Conservation (phyloP, 139 green algal genomes). For the Coelastrella sp. region DNA sequence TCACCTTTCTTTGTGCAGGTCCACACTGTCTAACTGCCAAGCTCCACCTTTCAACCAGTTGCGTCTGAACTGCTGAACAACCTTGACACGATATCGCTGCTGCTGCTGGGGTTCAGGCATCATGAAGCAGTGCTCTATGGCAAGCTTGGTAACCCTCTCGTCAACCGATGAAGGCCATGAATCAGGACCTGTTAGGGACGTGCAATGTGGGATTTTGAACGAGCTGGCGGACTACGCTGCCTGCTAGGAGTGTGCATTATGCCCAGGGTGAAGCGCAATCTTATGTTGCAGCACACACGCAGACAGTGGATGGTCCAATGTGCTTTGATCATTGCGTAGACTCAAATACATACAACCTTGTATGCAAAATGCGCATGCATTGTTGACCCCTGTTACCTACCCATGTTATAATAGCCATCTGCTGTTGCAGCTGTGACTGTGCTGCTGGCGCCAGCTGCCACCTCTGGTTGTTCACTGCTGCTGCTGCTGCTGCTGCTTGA, state of each 20-base stretch:
- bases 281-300: no score
- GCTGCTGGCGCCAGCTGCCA: slow-evolving; percentile 19
- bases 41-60: slow-evolving; percentile 10
- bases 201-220: no score
- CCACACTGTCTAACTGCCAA: slow-evolving; percentile 53
- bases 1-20: slow-evolving; percentile 65
- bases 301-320: no score
- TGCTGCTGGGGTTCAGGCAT: no score
- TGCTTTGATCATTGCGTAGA: no score
- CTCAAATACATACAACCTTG: no score
- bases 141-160: not conserved
- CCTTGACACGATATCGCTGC: slow-evolving; percentile 46
- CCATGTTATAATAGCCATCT: slow-evolving; percentile 49
- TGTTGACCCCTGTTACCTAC: slow-evolving; percentile 28
- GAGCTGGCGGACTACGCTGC: no score
- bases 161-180: not conserved
- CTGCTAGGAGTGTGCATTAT: no score
- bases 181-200: slow-evolving; percentile 41
- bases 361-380: no score
- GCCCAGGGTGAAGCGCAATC: no score
- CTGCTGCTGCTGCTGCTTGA: slow-evolving; percentile 37
- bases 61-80: slow-evolving; percentile 61
- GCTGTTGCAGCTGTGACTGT: slow-evolving; percentile 8
- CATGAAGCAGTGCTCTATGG: slow-evolving; percentile 11
- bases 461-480: no score